Evolutionary conservation across 345 rosid genomes (phyloP), one percentile per base, ranked within the genome.

Genomic region (Populus simonii): DNA sequence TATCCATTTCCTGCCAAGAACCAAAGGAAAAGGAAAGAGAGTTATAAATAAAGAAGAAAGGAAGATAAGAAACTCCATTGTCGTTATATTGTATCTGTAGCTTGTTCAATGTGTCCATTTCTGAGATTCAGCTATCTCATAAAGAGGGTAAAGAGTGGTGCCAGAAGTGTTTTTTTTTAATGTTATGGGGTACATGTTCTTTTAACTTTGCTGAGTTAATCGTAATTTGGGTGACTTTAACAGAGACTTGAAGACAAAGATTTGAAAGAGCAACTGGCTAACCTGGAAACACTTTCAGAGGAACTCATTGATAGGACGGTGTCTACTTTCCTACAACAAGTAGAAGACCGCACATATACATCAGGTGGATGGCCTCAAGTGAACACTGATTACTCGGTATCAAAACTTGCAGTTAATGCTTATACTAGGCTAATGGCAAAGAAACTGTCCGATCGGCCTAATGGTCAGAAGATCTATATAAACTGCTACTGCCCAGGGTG

Each of bases 401-500:
- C 99, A 1, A 96, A 96, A 81, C 96, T 96, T 74, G 99, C 91
- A 2, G 98, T 96, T 35, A 96, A 92, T 72, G 83, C 91, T 43
- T 90, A 80, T 86, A 93, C 97, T 2, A 84, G 97, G 81, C 71
- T 92, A 62, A 65, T 92, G 88, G 95, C 94, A 0, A 89, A 83
- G 79, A 82, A 82, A 67, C 82, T 96, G 8, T 80, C 84, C 0
- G 85, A 89, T 69, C 91, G 93, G 61, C 89, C 92, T 6, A 97
- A 92, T 31, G 99, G 93, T 49, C 73, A 87, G 82, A 92, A 91
- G 87, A 91, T 96, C 70, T 88, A 85, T 71, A 85, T 91, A 72
- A 96, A 96, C 77, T 92, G 96, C 73, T 96, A 87, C 85, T 96
- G 99, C 80, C 99, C 99, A 0, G 99, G 99, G 63, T 92, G 95